A percentile compares a stretch with the other conserved stretches of the same genome.
Evolutionary conservation across 257 asterid species (phyloP).

Genomic region (Jaltomata sinuosa): DNA sequence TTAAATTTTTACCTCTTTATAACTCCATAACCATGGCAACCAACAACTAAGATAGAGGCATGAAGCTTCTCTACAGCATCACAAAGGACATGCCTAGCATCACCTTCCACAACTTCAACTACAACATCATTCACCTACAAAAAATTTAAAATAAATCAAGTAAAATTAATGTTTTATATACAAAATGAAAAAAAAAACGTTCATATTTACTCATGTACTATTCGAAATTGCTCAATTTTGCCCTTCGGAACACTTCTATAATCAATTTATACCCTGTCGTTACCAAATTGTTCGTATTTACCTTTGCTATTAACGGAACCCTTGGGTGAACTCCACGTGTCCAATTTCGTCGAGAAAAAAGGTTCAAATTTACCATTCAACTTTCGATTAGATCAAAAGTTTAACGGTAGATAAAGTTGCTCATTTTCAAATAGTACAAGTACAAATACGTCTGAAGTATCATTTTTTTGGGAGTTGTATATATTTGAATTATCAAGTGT

Average conservation of each 20-base stretch:
- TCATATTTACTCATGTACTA: neutral
- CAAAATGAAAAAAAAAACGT: neutral
- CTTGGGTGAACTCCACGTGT: too few relatives aligned
- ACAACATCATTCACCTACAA: conserved; percentile 45
- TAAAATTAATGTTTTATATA: neutral
- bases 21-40: conserved; percentile 96
- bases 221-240: neutral
- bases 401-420: neutral
- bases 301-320: too few relatives aligned
- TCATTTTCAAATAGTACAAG: neutral
- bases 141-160: neutral
- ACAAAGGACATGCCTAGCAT: conserved; percentile 80
- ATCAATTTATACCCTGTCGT: too few relatives aligned
- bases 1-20: conserved; percentile 50
- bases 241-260: too few relatives aligned
- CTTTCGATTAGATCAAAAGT: neutral
- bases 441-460: too few relatives aligned
- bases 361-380: too few relatives aligned
- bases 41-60: conserved; percentile 68
- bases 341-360: too few relatives aligned
- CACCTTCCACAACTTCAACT: conserved; percentile 58
- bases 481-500: too few relatives aligned
- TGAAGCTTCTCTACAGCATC: conserved; percentile 73
- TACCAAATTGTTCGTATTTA: too few relatives aligned
- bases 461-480: too few relatives aligned